Evolutionary conservation across 345 rosid genomes (phyloP), one percentile per base, ranked within the genome.

Genomic region (Hirschfeldia incana): DNA sequence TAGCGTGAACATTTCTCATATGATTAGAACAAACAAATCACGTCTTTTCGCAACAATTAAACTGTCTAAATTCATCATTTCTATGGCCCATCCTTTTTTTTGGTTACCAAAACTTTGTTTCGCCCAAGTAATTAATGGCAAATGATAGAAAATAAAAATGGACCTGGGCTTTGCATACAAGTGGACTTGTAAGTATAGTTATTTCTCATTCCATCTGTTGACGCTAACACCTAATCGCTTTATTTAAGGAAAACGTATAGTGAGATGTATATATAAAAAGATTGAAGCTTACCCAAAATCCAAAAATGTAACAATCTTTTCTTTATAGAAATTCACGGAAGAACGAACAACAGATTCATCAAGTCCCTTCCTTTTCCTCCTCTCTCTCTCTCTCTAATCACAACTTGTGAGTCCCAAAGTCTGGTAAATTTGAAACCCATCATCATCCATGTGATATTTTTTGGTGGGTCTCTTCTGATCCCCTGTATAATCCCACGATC

Each of bases 391-490:
- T 73, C 13, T 29, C 32, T 29, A 3, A 29, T 29, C 32, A 29
- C 53, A 78, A 79, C 70, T 79, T 79, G 77, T 79, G 65, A 79
- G 78, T 79, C 74, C 67, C 65, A 72, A 78, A 73, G 73, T 78
- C 82, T 65, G 77, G 72, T 72, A 65, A 34, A 78, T 65, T 72
- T 78, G 13, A 59, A 57, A 76, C 29, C 16, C 16, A 46, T 76
- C 53, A 21, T 21, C 53, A 46, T 39, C 63, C 7, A 75, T 67
- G 72, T 72, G 17, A 17, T n/a, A 21, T 21, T 10, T 4, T 70
- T 53, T 39, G 46, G 10, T 71, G 42, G 12, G 62, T 62, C 61
- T 13, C 15, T 46, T 46, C 16, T 46, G 53, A 46, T 46, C 75
- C 65, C 65, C 12, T 61, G 4, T 46, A 15, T 16, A 69, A 70